A percentile compares a stretch with the other conserved stretches of the same genome.
Evolutionary conservation across 2,329 filamentous ascomycete genomes (phyloP).

Genomic region (Nakataea oryzae): DNA sequence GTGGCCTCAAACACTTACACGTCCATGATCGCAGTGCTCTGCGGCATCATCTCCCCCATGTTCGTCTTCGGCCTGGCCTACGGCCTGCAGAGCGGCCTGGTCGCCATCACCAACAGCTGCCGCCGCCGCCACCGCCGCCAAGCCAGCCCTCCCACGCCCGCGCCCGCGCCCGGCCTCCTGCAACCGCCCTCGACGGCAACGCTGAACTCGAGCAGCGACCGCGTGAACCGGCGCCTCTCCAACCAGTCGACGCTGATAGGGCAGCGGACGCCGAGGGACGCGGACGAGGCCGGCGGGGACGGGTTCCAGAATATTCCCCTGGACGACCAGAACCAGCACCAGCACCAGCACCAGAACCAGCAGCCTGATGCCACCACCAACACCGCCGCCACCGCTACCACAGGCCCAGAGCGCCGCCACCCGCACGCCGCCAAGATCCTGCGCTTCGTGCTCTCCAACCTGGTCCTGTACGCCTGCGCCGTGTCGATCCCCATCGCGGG

Average conservation of each 20-base stretch:
- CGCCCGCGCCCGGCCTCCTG: neutral
- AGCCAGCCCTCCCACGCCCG: no score
- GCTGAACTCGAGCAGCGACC: neutral
- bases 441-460: constrained; percentile 10
- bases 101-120: neutral
- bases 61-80: constrained; percentile 17
- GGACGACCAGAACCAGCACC: neutral
- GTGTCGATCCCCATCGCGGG: constrained; percentile 24
- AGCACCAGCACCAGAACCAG: neutral
- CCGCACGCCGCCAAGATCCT: neutral
- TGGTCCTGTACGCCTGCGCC: constrained; percentile 19
- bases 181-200: neutral
- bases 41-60: constrained; percentile 19
- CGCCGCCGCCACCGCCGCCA: neutral
- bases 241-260: constrained; percentile 10
- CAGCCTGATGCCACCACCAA: neutral
- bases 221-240: constrained; percentile 6
- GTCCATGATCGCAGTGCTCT: constrained; percentile 21
- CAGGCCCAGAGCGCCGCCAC: constrained; percentile 4
- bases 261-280: neutral
- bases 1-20: no score
- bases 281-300: neutral
- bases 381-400: neutral
- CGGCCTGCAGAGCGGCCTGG: constrained; percentile 12
- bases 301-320: neutral